phyloP scores from a whole-genome alignment of 169 alveolate genomes.

The Plasmodium vinckei region DNA sequence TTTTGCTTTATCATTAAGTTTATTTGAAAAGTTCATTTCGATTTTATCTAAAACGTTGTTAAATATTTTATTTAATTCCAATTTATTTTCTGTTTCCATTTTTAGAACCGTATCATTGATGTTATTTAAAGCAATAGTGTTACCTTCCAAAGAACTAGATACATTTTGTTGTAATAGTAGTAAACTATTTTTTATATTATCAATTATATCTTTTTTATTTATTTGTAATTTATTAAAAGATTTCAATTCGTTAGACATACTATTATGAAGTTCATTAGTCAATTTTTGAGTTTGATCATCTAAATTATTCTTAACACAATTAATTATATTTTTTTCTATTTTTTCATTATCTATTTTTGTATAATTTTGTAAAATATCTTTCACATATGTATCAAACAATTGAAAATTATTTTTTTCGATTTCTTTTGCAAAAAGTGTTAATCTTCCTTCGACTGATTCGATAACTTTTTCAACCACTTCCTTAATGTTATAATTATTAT shows the following conservation, averaged over 20 bases:
- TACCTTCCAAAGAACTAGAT: conserved; percentile 1
- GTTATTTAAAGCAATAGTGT: conserved; percentile 2
- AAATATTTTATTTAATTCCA: not conserved
- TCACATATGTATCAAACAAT: too few species aligned
- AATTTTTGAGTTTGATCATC: not conserved
- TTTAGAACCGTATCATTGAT: conserved; percentile 17
- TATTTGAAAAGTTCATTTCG: not conserved
- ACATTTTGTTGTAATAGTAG: conserved; percentile 15
- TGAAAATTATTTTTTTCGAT: too few species aligned
- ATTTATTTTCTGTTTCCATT: not conserved
- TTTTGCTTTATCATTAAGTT: not conserved
- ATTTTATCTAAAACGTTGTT: not conserved
- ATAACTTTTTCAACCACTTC: too few species aligned
- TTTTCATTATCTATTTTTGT: not conserved
- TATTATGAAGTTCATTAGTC: not conserved
- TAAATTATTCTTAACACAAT: not conserved
- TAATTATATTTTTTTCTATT: not conserved
- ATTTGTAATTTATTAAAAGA: not conserved
- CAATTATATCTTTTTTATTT: conserved; percentile 3
- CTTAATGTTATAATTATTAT: too few species aligned
- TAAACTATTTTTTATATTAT: not conserved
- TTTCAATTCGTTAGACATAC: conserved; percentile 22
- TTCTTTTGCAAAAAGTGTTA: too few species aligned
- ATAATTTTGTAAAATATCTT: too few species aligned
- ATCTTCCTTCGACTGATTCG: too few species aligned